Evolutionary conservation across 2,329 filamentous ascomycete species (phyloP), one percentile per base, ranked within the genome.

Genomic region (Bimuria novae-zelandiae): DNA sequence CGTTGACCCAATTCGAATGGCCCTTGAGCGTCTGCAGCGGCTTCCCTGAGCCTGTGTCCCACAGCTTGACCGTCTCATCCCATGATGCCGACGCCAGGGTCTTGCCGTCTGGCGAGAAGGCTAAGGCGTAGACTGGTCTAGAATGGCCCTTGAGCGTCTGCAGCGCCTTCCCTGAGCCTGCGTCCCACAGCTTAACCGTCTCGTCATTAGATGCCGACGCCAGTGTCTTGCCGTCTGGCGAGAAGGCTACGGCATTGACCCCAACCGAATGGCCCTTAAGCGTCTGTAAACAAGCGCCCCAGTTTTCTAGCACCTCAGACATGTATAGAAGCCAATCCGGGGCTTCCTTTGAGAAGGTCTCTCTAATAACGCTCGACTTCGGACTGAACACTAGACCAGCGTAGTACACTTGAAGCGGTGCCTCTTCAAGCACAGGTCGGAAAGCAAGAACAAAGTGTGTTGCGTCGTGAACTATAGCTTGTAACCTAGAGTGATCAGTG

Each of bases 61-160:
- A 63, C 25, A 64, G 23, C 58, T 44, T 52, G 35, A 63, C 53
- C 1, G 52, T 56, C n/a, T 30, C 39, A 17, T 52, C 49, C 7
- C 3, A 7, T 3, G 49, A 52, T 12, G 30, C 33, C 17, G 49
- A 52, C 10, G 49, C 49, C 2, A 52, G 14, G 19, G 11, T 19
- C 21, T 37, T 40, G 8, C 33, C 23, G 23, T 47, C 36, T 14
- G 27, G 40, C 40, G 30, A 46, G 41, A 51, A 46, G 16, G 29
- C 21, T 19, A 46, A 12, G 21, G 22, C 11, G 22, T 17, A 7
- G n/a, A 51, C 41, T 19, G 1, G 3, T 17, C 17, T 21, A 6
- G n/a, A 14, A 51, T 51, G 49, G 30, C 41, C 49, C 40, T 51
- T 22, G 22, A 51, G 49, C 16, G 37, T 33, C 10, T 29, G 21